Base-by-base conservation (phyloP, 371 early-diverging fungal genomes). In the Phascolomyces articulosus region DNA sequence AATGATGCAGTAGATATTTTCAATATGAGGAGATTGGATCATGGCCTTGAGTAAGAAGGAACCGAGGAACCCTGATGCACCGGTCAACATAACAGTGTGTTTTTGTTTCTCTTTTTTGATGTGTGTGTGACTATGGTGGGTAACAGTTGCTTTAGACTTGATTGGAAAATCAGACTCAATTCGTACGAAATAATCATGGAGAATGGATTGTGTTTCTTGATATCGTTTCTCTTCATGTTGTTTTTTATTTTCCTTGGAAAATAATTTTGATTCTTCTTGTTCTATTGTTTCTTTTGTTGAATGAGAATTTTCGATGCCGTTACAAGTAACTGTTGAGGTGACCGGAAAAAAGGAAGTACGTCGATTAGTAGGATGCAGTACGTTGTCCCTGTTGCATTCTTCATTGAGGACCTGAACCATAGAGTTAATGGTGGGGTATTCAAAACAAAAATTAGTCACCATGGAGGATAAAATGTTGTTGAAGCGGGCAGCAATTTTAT, bases 21-120 rank as follows among this genome's bases (percentile, higher is more conserved):
- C 68, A 20, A 76, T 60, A 2, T 54, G 49, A 4, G 59, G 26
- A n/a, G 69, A 63, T 26, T 65, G 24, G 2, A 79, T 53, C 29
- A 82, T 18, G 26, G 67, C 70, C 0, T 48, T 55, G n/a, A 82
- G 55, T 18, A 78, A 40, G 34, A 76, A 70, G 0, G 71, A 64
- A 0, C 78, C 83, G 11, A 82, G 62, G 7, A 75, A 70, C 0
- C 83, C 80, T 51, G 78, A 79, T 1, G 74, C 73, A 11, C 83
- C 83, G 4, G 80, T 79, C 16, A 79, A 49, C 16, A 82, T n/a
- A 15, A 79, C 67, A 0, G 75, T 70, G 15, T 75, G 68, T n/a
- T 53, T 26, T 13, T 38, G 38, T 38, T 38, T 4, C 49, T 62
- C 9, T 63, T 6, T 0, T 11, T 20, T n/a, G 6, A 29, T 13